phyloP scores from a whole-genome alignment of 306 rosid species.

The Fagus crenata region DNA sequence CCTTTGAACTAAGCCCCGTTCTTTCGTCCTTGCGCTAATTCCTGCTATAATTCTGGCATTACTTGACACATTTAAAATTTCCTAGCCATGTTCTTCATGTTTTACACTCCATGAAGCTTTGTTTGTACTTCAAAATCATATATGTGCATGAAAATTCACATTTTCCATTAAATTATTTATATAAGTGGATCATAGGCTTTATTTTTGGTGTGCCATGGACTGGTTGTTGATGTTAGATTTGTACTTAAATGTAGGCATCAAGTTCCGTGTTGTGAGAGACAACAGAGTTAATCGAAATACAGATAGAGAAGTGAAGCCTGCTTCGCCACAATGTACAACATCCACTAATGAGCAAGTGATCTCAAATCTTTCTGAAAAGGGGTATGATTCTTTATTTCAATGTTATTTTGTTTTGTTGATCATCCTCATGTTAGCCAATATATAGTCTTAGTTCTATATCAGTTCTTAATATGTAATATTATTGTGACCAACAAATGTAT shows the following conservation, averaged over 20 bases:
- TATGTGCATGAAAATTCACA: background rate
- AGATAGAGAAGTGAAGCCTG: slow-evolving; percentile 66
- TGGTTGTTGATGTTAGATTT: slow-evolving; percentile 35
- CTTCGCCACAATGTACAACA: slow-evolving; percentile 38
- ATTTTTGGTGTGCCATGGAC: background rate
- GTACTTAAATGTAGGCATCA: slow-evolving; percentile 49
- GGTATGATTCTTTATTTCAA: slow-evolving; percentile 44
- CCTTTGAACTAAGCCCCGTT: background rate
- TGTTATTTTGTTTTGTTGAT: slow-evolving; percentile 5
- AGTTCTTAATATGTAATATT: background rate
- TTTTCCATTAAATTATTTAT: background rate
- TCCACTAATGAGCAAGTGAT: slow-evolving; percentile 40
- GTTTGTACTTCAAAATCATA: background rate
- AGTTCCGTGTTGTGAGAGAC: slow-evolving; percentile 95
- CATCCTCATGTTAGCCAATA: background rate
- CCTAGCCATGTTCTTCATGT: background rate
- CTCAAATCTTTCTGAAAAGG: slow-evolving; percentile 48
- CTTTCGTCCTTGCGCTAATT: background rate
- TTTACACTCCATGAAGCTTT: background rate
- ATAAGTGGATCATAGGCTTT: background rate
- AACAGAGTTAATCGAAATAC: slow-evolving; percentile 64
- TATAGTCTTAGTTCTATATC: background rate
- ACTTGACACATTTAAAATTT: background rate
- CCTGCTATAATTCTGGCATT: background rate
- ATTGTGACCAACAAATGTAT: background rate